Base-by-base conservation (phyloP, 805 yeast genomes). In the Ogataea saltuana region DNA sequence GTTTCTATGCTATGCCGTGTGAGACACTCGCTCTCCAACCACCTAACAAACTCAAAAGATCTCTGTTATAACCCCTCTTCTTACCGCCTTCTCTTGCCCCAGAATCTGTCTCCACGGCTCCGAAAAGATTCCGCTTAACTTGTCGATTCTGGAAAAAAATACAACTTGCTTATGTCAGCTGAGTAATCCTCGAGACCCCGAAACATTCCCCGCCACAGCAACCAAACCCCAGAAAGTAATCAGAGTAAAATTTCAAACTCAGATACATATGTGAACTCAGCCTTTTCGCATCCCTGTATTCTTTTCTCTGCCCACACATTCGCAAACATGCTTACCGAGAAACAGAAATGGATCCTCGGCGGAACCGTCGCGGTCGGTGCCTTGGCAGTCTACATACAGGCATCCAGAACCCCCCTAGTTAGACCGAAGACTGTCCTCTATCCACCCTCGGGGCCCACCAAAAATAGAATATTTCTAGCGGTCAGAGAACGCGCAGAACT, bases 401-500 rank as follows among this genome's bases (percentile, higher is more conserved):
- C 62, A 2, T 53, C 60, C 1, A 54, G 51, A 25, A 44, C 41
- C 11, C 61, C 64, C n/a, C 11, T 51, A 12, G 57, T 67, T n/a
- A 59, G 55, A 23, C 63, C 65, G 8, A 54, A 51, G 21, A 45
- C 48, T 4, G 56, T 68, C 7, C 44, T 69, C 11, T 67, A 68
- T 36, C 75, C 75, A 2, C 74, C 74, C 9, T 41, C 58, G 3
- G 25, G 54, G 1, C 42, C 55, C 4, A 12, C 50, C 12, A 50
- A 46, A 15, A 74, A 75, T 46, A 53, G 80, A 20, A 67, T 75
- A 22, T 78, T 74, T 49, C 59, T 72, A n/a, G 75, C 82, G 28
- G 68, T 87, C 15, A 69, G 81, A 48, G 70, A 75, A 4, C 74
- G 75, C 16, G 64, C 70, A 40, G 95, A 88, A 52, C 63, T 88